Evolutionary conservation across 768 basidiomycete genomes (phyloP).

Genomic region (Pleurotus cornucopiae): DNA sequence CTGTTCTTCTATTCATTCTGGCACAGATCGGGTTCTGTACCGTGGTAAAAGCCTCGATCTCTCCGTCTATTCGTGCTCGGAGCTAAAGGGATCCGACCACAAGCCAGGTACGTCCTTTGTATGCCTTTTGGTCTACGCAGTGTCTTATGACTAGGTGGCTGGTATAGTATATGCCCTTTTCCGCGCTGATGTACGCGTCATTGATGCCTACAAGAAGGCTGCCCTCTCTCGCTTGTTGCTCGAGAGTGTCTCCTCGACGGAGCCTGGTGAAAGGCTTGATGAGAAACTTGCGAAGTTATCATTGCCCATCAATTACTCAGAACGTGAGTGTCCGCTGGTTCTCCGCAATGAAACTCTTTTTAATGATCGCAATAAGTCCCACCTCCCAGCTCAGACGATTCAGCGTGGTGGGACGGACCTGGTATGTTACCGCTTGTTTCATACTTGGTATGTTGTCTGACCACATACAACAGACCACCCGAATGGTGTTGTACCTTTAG

Average conservation of each 20-base stretch:
- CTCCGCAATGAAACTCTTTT: too few relatives aligned
- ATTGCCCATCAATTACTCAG: conserved; percentile 39
- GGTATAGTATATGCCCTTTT: conserved; percentile 79
- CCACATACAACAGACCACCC: conserved; percentile 43
- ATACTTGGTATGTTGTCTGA: not conserved
- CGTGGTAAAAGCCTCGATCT: conserved; percentile 71
- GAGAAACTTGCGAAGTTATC: conserved; percentile 64
- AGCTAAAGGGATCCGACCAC: conserved; percentile 91
- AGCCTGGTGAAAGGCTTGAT: conserved; percentile 64
- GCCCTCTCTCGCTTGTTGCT: conserved; percentile 65
- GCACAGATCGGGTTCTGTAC: conserved; percentile 86
- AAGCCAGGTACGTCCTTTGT: conserved; percentile 61
- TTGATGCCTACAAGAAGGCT: conserved; percentile 75
- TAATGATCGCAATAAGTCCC: conserved; percentile 49
- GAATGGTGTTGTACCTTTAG: conserved; percentile 46
- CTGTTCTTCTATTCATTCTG: not conserved
- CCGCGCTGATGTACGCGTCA: conserved; percentile 67
- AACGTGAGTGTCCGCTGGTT: conserved; percentile 31
- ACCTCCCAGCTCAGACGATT: conserved; percentile 76
- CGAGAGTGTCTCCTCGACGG: conserved; percentile 56
- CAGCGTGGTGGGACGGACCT: conserved; percentile 75
- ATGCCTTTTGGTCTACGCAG: conserved; percentile 1
- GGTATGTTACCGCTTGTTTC: conserved; percentile 35
- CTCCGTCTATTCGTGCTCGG: conserved; percentile 76
- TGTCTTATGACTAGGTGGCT: conserved; percentile 2